Base-by-base conservation (phyloP, 352 stramenopile species). In the Labyrinthula sp. region DNA sequence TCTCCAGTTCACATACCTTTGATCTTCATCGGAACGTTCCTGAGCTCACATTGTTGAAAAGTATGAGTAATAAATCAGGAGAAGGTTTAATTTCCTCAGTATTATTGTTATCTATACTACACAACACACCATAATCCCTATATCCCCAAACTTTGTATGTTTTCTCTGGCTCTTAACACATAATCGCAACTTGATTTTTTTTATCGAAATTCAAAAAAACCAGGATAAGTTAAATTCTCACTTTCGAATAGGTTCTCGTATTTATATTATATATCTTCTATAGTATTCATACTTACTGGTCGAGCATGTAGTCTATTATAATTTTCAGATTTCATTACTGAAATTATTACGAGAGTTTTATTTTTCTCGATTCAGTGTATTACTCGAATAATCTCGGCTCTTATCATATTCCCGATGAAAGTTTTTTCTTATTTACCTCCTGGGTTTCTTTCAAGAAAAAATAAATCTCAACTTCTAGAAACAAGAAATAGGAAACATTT, bases 121-220 rank as follows among this genome's bases (percentile, higher is more conserved):
- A 56, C 3, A 56, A 30, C 18, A 56, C 24, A 8, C 15, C 17
- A 15, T 56, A 56, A 17, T 49, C 49, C 20, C 30, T 21, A 10
- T 49, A 24, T 25, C 49, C 47, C 47, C 47, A 56, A 15, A 56
- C 15, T 26, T 56, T 56, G 47, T 56, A 56, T 14, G 31, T 21
- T 21, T 41, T 56, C n/a, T 50, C 37, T 15, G 37, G 37, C 14
- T 28, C 37, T 3, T 38, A 56, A 15, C 17, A 49, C 10, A 40
- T 56, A 18, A 56, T 38, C 22, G 49, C 39, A 29, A 49, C 49
- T 38, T 40, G 17, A 25, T 56, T 56, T n/a, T 31, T 40, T n/a
- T 56, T 40, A 33, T 56, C 47, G 36, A 56, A 56, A n/a, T 30
- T 56, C 47, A 18, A 56, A 27, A 50, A 56, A 56, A 2, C 47